These are phyloP conservation scores for Hydnomerulius pinastri DNA, from an alignment of 768 basidiomycete genomes.

Conservation along the genomic window DNA sequence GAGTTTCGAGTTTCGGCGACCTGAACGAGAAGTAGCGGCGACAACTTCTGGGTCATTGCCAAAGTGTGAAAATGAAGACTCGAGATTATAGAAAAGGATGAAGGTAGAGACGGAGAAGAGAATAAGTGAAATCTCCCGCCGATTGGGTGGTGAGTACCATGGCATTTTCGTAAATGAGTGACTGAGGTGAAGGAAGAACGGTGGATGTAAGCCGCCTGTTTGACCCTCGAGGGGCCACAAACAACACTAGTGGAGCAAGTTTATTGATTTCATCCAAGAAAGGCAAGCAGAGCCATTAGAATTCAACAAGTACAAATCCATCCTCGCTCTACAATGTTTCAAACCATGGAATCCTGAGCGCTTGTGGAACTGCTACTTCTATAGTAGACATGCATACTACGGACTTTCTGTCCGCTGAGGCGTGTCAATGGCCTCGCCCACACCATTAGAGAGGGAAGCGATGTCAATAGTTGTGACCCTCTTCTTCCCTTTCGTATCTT, in stretches of 20 bases:
- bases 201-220: no score
- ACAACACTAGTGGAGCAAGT: neutral
- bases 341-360: no score
- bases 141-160: conserved; percentile 67
- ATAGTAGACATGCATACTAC: neutral
- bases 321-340: conserved; percentile 6
- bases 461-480: conserved; percentile 34
- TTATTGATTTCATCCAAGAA: neutral
- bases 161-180: conserved; percentile 39
- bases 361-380: no score
- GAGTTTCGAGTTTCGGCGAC: conserved; percentile 23
- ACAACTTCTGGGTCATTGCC: conserved; percentile 45
- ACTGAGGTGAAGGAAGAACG: neutral
- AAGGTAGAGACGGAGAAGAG: conserved; percentile 67
- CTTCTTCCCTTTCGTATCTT: conserved; percentile 67
- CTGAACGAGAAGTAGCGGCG: conserved; percentile 21
- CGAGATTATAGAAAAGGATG: conserved; percentile 73
- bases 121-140: conserved; percentile 72
- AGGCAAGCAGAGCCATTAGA: conserved; percentile 4
- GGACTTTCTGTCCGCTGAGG: neutral
- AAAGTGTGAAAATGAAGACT: conserved; percentile 56
- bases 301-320: neutral
- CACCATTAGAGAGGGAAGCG: conserved; percentile 22
- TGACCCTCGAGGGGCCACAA: no score
- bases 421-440: conserved; percentile 2